These are phyloP conservation scores for Candida glaebosa DNA, from an alignment of 805 yeast genomes.

Conservation along the genomic window DNA sequence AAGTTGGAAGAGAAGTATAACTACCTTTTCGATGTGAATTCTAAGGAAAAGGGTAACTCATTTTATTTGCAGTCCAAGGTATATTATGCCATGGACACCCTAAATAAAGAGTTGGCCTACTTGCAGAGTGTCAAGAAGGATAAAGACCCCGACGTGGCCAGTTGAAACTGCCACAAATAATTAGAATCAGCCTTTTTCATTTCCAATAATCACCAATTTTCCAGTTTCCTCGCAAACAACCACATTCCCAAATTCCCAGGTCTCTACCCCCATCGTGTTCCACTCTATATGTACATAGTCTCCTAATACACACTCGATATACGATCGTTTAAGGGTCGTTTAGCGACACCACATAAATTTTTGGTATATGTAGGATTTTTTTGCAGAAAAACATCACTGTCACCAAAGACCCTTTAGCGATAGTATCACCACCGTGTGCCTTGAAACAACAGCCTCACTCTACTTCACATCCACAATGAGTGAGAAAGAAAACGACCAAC, in stretches of 20 bases:
- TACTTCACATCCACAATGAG: not conserved
- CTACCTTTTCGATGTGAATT: slow-evolving; percentile 81
- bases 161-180: not conserved
- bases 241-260: too few relatives aligned
- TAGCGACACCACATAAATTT: too few relatives aligned
- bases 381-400: too few relatives aligned
- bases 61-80: slow-evolving; percentile 92
- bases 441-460: too few relatives aligned
- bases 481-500: slow-evolving; percentile 31
- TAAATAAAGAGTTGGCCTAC: slow-evolving; percentile 72
- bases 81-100: slow-evolving; percentile 88
- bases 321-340: too few relatives aligned
- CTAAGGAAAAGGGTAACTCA: slow-evolving; percentile 94
- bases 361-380: too few relatives aligned
- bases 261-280: too few relatives aligned
- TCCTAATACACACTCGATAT: not conserved
- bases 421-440: too few relatives aligned
- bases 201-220: too few relatives aligned
- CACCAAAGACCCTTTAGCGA: too few relatives aligned
- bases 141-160: slow-evolving; percentile 13
- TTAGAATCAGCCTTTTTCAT: not conserved
- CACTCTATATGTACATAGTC: not conserved
- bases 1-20: slow-evolving; percentile 69
- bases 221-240: too few relatives aligned
- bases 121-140: slow-evolving; percentile 41